Conservation (phyloP, 306 rosid species). For the Myrica gale region DNA sequence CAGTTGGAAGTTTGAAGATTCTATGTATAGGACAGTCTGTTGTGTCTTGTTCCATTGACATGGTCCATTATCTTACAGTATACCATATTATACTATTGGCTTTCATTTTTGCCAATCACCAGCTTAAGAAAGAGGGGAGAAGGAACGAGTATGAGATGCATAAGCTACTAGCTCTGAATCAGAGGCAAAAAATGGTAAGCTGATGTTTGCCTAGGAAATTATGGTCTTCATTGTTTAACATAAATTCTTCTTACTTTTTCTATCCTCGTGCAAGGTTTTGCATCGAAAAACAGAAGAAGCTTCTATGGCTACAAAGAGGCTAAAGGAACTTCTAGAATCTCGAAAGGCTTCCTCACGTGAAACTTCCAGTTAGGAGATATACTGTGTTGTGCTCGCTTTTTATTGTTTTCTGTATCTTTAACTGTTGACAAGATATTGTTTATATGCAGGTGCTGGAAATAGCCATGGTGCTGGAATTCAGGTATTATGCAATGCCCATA, state of each 20-base stretch:
- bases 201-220: slow-evolving; percentile 22
- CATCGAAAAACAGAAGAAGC: slow-evolving; percentile 99
- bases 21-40: not conserved
- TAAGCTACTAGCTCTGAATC: slow-evolving; percentile 86
- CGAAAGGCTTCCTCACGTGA: slow-evolving; percentile 75
- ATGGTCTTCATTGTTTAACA: slow-evolving; percentile 17
- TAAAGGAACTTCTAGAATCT: slow-evolving; percentile 87
- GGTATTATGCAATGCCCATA: slow-evolving; percentile 42
- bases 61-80: not conserved
- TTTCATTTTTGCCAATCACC: slow-evolving; percentile 34
- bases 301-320: slow-evolving; percentile 82
- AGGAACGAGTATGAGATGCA: slow-evolving; percentile 98
- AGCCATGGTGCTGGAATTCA: slow-evolving; percentile 77
- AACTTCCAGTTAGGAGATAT: slow-evolving; percentile 43
- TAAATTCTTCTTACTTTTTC: slow-evolving; percentile 18
- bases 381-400: slow-evolving; percentile 1
- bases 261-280: slow-evolving; percentile 54
- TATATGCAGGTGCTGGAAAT: slow-evolving; percentile 42
- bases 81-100: not conserved
- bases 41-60: not conserved
- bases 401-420: slow-evolving; percentile 1
- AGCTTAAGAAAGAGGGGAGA: slow-evolving; percentile 98
- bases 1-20: not conserved
- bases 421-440: slow-evolving; percentile 14
- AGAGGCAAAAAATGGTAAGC: slow-evolving; percentile 89